Evolutionary conservation across 192 early-diverging fungal genomes (phyloP).

Genomic region (Entomortierella beljakovae): DNA sequence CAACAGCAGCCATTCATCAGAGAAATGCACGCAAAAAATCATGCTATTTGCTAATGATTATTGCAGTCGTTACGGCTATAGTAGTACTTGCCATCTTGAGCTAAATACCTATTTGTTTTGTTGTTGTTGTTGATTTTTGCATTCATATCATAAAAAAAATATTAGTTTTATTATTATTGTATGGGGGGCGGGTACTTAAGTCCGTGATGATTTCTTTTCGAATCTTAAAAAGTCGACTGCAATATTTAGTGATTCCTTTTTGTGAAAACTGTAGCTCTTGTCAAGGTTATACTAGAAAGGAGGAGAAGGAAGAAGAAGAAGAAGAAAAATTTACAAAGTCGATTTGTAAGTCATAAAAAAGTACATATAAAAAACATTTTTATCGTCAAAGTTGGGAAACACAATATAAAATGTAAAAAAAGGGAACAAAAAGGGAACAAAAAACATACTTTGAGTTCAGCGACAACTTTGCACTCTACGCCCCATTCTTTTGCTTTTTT

Average conservation of each 20-base stretch:
- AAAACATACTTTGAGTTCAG: conserved; percentile 70
- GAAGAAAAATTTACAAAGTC: background rate
- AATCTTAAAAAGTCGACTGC: conserved; percentile 79
- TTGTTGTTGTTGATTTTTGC: too few species aligned
- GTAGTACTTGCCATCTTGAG: conserved; percentile 49
- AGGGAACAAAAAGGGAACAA: too few species aligned
- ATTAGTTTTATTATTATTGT: too few species aligned
- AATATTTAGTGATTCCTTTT: conserved; percentile 77
- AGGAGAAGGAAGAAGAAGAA: too few species aligned
- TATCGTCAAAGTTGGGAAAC: too few species aligned
- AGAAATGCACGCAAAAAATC: conserved; percentile 79
- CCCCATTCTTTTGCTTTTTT: conserved; percentile 81
- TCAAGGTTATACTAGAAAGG: conserved; percentile 74
- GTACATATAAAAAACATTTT: too few species aligned
- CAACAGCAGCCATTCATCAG: conserved; percentile 83
- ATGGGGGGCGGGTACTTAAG: too few species aligned
- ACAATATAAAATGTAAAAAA: too few species aligned
- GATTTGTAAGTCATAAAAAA: too few species aligned
- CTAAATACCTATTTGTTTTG: conserved; percentile 4
- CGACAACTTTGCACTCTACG: conserved; percentile 76
- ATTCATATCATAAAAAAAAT: background rate
- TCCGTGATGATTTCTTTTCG: conserved; percentile 39
- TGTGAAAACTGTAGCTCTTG: conserved; percentile 86
- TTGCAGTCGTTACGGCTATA: conserved; percentile 68
- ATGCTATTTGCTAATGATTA: conserved; percentile 87